phyloP scores from a whole-genome alignment of 2,329 filamentous ascomycete genomes.

The Plectosphaerella sp. region DNA sequence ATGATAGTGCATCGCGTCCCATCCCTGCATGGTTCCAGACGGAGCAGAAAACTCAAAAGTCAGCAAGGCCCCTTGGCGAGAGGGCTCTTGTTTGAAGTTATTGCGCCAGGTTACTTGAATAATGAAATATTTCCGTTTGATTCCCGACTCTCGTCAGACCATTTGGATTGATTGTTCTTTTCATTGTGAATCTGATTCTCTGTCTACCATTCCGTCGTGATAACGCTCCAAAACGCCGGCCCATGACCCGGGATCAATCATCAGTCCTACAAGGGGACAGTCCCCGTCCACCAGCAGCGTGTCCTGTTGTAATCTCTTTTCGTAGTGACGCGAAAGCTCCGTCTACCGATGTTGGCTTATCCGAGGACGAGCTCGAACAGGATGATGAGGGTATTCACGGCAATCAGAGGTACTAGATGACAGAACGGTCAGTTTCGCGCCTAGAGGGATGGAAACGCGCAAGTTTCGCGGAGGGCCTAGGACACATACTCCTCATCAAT shows the following conservation, averaged over 20 bases:
- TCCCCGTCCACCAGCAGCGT: too few species aligned
- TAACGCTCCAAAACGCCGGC: conserved; percentile 5
- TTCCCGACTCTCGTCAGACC: too few species aligned
- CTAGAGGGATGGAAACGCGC: not conserved
- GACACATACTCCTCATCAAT: conserved; percentile 73
- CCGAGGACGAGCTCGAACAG: conserved; percentile 76
- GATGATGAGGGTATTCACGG: conserved; percentile 78
- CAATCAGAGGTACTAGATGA: conserved; percentile 73
- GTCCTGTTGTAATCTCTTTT: too few species aligned
- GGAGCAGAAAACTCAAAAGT: not conserved
- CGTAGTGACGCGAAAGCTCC: too few species aligned
- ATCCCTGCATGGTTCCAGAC: conserved; percentile 1
- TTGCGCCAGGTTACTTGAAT: not conserved
- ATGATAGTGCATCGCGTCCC: conserved; percentile 6
- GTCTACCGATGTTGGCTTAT: conserved; percentile 31
- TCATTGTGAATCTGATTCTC: not conserved
- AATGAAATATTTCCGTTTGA: too few species aligned
- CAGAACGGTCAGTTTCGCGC: too few species aligned
- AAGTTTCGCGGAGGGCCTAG: not conserved
- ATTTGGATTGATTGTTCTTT: too few species aligned
- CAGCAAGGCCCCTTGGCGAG: not conserved
- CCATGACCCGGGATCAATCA: conserved; percentile 5
- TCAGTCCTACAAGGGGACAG: too few species aligned
- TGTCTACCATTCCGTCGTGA: not conserved
- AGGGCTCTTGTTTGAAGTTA: not conserved